Evolutionary conservation across 352 stramenopile species (phyloP).

Genomic region (Pythium grandisporangium): DNA sequence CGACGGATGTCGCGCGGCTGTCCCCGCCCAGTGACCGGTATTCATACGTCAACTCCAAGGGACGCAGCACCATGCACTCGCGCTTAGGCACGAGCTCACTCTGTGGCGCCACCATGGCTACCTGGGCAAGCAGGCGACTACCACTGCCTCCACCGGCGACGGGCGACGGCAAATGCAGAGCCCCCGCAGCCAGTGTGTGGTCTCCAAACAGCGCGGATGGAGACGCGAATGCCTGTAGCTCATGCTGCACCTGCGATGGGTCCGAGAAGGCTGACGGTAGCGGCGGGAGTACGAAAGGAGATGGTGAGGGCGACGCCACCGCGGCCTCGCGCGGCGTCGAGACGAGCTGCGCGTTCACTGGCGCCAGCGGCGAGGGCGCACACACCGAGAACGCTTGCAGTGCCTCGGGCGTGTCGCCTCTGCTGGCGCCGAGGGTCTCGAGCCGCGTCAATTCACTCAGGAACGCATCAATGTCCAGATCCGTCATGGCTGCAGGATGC

Average conservation of each 20-base stretch:
- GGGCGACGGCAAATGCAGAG: conserved; percentile 8
- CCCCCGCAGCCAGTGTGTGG: too few species aligned
- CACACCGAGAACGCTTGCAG: conserved; percentile 38
- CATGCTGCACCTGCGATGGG: conserved; percentile 6
- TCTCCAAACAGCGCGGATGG: too few species aligned
- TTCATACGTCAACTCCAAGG: conserved; percentile 50
- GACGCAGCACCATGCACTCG: conserved; percentile 33
- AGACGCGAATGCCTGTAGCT: conserved; percentile 16
- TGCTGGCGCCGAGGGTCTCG: neutral
- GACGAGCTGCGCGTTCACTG: conserved; percentile 37
- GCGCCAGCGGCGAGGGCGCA: conserved; percentile 29
- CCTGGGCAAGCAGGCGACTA: conserved; percentile 67
- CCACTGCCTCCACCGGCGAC: conserved; percentile 4
- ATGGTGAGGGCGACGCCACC: conserved; percentile 2
- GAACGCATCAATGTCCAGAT: conserved; percentile 11
- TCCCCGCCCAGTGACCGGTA: conserved; percentile 29
- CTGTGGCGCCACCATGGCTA: conserved; percentile 48
- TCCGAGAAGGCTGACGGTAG: conserved; percentile 26
- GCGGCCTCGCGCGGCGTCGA: conserved; percentile 2
- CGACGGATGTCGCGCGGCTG: conserved; percentile 8
- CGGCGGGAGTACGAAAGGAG: conserved; percentile 34
- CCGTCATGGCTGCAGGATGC: conserved; percentile 11
- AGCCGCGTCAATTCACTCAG: conserved; percentile 11
- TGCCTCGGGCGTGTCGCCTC: conserved; percentile 1
- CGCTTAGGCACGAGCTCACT: conserved; percentile 44